These are phyloP conservation scores for Brasenia schreberi DNA, from an alignment of 164 flowering plant genomes.

Conservation along the genomic window DNA sequence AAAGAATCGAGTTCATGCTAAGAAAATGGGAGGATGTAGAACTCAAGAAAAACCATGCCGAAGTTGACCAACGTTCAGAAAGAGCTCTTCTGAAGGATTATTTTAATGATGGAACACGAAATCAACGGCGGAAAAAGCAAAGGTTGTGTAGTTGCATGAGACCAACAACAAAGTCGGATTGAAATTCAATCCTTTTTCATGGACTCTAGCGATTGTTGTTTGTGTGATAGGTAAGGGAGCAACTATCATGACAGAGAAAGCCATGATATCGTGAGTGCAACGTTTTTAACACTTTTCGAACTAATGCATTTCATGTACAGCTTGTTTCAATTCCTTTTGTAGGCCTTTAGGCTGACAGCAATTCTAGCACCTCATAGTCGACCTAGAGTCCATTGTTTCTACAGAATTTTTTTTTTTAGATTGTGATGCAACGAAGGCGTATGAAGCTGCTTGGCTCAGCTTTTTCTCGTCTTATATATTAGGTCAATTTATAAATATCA, in stretches of 20 bases:
- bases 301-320: neutral
- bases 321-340: neutral
- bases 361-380: neutral
- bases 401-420: too few species aligned
- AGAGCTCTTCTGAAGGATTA: conserved; percentile 48
- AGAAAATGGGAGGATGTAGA: conserved; percentile 50
- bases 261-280: neutral
- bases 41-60: conserved; percentile 24
- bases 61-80: conserved; percentile 18
- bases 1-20: conserved; percentile 50
- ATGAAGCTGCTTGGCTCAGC: neutral
- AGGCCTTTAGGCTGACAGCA: neutral
- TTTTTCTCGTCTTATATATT: neutral
- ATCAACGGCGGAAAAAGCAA: conserved; percentile 30
- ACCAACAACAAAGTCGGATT: conserved; percentile 25
- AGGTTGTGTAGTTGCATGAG: conserved; percentile 49
- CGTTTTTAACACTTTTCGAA: too few species aligned
- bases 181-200: conserved; percentile 5
- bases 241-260: neutral
- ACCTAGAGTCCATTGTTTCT: too few species aligned
- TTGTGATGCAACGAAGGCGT: neutral
- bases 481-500: neutral
- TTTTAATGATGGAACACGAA: conserved; percentile 26
- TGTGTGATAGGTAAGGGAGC: neutral
- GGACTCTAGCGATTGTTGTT: neutral